Conservation (phyloP, 208 protist species). For the Strigomonas oncopelti region DNA sequence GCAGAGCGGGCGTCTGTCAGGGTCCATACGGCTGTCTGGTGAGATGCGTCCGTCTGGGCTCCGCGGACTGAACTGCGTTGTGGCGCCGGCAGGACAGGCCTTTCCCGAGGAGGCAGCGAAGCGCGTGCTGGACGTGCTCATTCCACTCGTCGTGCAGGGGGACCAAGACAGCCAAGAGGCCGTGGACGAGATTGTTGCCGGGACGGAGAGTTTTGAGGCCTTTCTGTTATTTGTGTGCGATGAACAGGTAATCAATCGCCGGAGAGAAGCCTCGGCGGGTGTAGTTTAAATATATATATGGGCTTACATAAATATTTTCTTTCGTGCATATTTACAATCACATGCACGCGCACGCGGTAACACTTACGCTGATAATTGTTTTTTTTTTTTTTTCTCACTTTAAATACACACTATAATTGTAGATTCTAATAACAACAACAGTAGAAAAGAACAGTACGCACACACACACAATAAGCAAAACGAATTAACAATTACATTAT, state of each 20-base stretch:
- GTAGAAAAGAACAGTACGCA: no score
- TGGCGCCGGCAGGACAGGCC: neutral
- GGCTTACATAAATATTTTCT: no score
- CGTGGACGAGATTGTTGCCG: conserved; percentile 22
- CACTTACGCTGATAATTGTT: no score
- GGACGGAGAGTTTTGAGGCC: conserved; percentile 32
- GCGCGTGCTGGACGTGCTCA: neutral
- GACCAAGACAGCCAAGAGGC: conserved; percentile 26
- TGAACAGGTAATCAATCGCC: conserved; percentile 9
- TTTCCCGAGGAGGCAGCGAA: neutral
- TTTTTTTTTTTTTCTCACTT: conserved; percentile 9
- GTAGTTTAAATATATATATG: no score
- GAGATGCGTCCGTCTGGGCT: neutral
- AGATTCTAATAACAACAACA: no score
- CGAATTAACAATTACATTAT: no score
- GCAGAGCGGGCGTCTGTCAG: conserved; percentile 6
- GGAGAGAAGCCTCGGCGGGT: neutral
- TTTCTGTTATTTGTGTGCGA: conserved; percentile 28
- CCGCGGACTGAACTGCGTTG: neutral
- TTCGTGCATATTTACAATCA: no score
- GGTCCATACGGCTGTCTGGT: neutral
- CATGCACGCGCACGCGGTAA: no score
- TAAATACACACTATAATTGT: no score
- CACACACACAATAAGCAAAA: no score
- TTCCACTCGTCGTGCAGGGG: conserved; percentile 7